phyloP scores from a whole-genome alignment of 1,284 basidiomycete species.

The Rhodotorula sp. region DNA sequence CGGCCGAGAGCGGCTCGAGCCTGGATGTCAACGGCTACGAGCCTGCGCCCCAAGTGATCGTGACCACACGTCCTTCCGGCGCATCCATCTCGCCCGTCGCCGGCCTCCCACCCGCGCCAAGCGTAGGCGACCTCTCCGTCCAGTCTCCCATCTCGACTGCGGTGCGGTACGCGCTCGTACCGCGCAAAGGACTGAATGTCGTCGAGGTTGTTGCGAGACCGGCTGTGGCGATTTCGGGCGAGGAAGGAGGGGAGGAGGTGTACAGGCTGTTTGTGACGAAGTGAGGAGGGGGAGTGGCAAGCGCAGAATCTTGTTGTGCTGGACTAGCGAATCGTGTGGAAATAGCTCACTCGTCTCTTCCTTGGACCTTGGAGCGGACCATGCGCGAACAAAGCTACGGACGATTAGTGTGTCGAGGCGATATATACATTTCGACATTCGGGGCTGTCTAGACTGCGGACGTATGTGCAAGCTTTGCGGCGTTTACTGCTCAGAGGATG shows the following conservation, averaged over 20 bases:
- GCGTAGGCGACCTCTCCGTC: background rate
- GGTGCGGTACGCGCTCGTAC: background rate
- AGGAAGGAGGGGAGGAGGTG: conserved; percentile 8
- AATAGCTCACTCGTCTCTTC: too few relatives aligned
- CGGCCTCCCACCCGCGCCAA: background rate
- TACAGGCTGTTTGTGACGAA: conserved; percentile 18
- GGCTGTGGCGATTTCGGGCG: background rate
- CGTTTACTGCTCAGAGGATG: conserved; percentile 34
- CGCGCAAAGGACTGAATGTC: conserved; percentile 14
- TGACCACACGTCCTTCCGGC: background rate
- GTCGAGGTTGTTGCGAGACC: conserved; percentile 16
- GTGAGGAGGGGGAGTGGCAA: background rate
- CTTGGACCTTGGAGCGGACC: too few relatives aligned
- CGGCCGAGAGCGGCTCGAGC: background rate
- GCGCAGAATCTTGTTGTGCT: background rate
- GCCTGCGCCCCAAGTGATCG: background rate
- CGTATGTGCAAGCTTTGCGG: too few relatives aligned
- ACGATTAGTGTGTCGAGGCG: too few relatives aligned
- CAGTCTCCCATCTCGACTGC: background rate
- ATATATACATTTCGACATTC: too few relatives aligned
- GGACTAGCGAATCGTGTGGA: background rate
- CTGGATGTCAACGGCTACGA: background rate
- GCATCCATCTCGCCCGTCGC: background rate
- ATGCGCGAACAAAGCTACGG: too few relatives aligned
- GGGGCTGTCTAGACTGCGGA: too few relatives aligned